Evolutionary conservation across 177 flowering plant species (phyloP), one percentile per base, ranked within the genome.

Genomic region (Telopea speciosissima): DNA sequence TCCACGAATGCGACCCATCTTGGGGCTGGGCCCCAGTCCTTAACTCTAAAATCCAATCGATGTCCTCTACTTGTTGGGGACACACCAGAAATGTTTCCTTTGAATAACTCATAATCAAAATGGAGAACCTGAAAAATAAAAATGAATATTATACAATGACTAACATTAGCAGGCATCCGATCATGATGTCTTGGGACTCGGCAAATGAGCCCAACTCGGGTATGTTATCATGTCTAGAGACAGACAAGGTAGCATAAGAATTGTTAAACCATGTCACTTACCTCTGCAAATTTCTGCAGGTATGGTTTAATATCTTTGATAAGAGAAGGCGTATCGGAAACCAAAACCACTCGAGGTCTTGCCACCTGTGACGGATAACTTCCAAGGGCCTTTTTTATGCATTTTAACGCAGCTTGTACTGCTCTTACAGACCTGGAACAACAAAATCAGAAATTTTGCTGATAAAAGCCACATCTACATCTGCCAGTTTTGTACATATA

Each of bases 1-100:
- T 96, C 99, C 49, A 91, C 99, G 81, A 96, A 93, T 62, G 98
- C 96, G 73, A 93, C 99, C 99, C 99, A 96, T 83, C 99, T 85
- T 1, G 98, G 99, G 28, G 96, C 91, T 23, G 99, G 98, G 0
- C 98, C 99, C 99, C 99, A 96, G 74, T 96, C 99, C 78, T 85
- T 93, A 40, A 68, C 84, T 81, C 98, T 84, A 70, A 93, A 93
- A 16, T 80, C 83, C 49, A 82, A 49, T 66, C 59, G 83, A 14
- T 68, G 74, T 49, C 73, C 73, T 65, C 69, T 69, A 64, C 71
- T 76, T 49, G 12, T 62, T 25, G 56, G n/a, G n/a, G n/a, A 70
- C 44, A 66, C 31, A 28, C 59, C 77, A 36, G 93, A 83, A 49
- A 89, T 79, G 75, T 83, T 89, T 70, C 96, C 92, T 72, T 75